These are phyloP conservation scores for Aphanomyces invadans DNA, from an alignment of 352 stramenopile species.

Conservation along the genomic window DNA sequence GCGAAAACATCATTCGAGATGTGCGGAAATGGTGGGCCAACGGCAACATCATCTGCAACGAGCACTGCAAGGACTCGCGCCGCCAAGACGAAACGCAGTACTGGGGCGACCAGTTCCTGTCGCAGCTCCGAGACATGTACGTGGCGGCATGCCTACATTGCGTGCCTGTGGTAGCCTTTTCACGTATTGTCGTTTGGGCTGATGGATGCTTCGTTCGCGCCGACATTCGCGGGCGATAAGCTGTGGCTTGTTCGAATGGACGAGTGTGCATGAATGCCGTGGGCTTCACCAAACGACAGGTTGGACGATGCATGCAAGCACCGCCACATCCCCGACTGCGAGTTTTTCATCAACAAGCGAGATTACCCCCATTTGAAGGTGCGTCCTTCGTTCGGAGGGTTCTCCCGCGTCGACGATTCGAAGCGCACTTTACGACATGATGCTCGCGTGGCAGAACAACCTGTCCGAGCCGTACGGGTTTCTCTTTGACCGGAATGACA, in stretches of 20 bases:
- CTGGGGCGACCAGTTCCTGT: slow-evolving; percentile 97
- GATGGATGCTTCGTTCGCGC: too few species aligned
- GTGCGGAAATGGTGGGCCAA: slow-evolving; percentile 98
- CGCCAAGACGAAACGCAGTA: slow-evolving; percentile 91
- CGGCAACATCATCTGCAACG: slow-evolving; percentile 98
- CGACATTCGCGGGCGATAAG: too few species aligned
- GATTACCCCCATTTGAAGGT: slow-evolving; percentile 98
- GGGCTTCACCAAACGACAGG: too few species aligned
- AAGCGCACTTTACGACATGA: too few species aligned
- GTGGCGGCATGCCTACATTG: slow-evolving; percentile 5
- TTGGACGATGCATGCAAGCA: slow-evolving; percentile 93
- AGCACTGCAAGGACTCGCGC: slow-evolving; percentile 83
- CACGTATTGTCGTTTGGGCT: too few species aligned
- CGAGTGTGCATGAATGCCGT: too few species aligned
- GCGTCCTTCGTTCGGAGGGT: too few species aligned
- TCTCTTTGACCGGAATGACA: slow-evolving; percentile 96
- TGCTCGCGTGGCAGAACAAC: slow-evolving; percentile 91
- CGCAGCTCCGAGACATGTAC: slow-evolving; percentile 93
- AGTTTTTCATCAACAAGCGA: slow-evolving; percentile 99
- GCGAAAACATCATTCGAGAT: slow-evolving; percentile 74
- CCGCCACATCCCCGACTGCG: slow-evolving; percentile 93
- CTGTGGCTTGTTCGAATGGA: too few species aligned
- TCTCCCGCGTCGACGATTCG: too few species aligned
- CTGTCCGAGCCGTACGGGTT: slow-evolving; percentile 96
- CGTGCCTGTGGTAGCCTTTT: not conserved